Base-by-base conservation (phyloP, 768 basidiomycete species). In the Leccinum broughii region DNA sequence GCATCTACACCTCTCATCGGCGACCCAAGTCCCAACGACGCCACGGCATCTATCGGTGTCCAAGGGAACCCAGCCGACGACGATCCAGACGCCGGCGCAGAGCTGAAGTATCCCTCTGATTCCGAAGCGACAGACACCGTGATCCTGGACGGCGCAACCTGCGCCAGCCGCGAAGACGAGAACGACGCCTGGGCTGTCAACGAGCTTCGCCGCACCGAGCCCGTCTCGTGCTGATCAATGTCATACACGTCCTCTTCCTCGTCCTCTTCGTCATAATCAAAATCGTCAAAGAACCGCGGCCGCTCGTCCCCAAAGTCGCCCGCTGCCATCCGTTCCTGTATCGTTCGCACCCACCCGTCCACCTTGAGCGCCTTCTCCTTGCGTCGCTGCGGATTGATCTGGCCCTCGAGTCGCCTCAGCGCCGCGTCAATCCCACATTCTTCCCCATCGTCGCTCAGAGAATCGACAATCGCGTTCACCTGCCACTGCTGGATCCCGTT, bases 381-480 rank as follows among this genome's bases (percentile, higher is more conserved):
- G 69, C 89, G 84, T 68, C 83, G 82, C 61, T 85, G 78, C 0
- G 83, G 83, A 70, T 93, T 92, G 56, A 95, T 90, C 70, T 93
- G 86, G 0, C 93, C 95, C 72, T 96, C 93, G 41, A 97, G 81
- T 13, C 89, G 79, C 24, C 83, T 79, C 62, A 97, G 72, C 17
- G 95, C 93, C 7, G 86, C 90, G 34, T 93, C 92, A 17, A 91
- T 88, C 66, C 91, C 93, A 1, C 92, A 92, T 17, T 76, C 80
- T 59, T 88, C 92, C 24, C 82, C 89, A 5, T 92, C 86, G 56
- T 90, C 86, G 62, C 84, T 89, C 64, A 26, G 26, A 41, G 83
- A 86, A 53, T 92, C 88, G 11, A 93, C 80, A 41, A 93, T 75
- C 28, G 89, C 87, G 68, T 90, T 89, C 74, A 91, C 78, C 65